Evolutionary conservation across 2,329 filamentous ascomycete genomes (phyloP), one percentile per base, ranked within the genome.

Genomic region (Cladophialophora carrionii): DNA sequence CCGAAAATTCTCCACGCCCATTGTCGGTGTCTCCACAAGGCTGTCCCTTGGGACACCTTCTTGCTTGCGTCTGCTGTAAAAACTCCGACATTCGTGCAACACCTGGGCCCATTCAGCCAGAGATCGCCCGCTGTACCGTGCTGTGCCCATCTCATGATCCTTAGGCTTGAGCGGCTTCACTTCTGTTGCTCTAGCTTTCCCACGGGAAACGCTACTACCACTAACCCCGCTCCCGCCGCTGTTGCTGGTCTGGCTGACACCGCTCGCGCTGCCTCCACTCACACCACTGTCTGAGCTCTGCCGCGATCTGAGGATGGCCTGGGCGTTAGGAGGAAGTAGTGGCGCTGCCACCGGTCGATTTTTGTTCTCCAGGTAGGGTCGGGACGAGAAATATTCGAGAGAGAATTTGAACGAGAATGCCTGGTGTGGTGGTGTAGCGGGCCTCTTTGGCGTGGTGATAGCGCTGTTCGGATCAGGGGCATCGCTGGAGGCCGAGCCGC

Each of bases 391-490:
- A 81, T 83, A 88, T 73, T 90, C 87, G n/a, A 90, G 78, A 1
- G 86, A 88, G 73, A 90, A 90, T 65, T 86, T 87, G 79, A 90
- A 90, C 68, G 81, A 85, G 70, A 84, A 87, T 48, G 78, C 80
- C 63, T 84, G 84, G 69, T 86, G 84, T 1, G 70, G 62, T 54
- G 75, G 76, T n/a, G 73, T 76, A 53, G 73, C 78, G 66, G 73
- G 78, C 48, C 74, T 75, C 37, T 22, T 70, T 68, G 60, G 72
- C 68, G 52, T 72, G 71, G 48, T 72, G 69, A 63, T 78, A 71
- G 66, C 74, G 51, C 62, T 71, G 41, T 66, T 68, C 2, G 63
- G 63, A 14, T 57, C 65, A 3, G 63, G 63, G 24, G 26, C 43
- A 12, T 66, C 62, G 34, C 29, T 48, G 46, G 51, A 31, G 24